These are phyloP conservation scores for Lachnellula willkommii DNA, from an alignment of 2,329 filamentous ascomycete species.

Conservation along the genomic window DNA sequence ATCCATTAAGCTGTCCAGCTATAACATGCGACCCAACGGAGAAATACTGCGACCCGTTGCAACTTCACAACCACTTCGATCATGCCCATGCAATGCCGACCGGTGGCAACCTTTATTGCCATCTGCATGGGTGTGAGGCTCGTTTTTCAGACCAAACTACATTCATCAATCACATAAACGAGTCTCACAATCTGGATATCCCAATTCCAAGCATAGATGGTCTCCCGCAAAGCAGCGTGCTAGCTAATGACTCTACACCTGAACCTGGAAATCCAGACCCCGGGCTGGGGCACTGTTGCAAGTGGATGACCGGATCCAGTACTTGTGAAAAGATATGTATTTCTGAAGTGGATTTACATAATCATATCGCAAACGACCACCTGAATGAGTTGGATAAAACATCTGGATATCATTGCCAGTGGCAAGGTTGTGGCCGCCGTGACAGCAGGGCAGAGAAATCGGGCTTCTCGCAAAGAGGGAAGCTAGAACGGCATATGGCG, in stretches of 20 bases:
- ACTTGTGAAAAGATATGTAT: conserved; percentile 17
- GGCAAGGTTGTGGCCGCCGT: conserved; percentile 49
- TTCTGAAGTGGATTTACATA: conserved; percentile 45
- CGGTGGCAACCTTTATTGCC: conserved; percentile 24
- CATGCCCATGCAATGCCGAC: conserved; percentile 25
- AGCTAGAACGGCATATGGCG: conserved; percentile 60
- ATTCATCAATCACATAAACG: conserved; percentile 24
- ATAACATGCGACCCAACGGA: conserved; percentile 20
- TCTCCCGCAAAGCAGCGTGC: not conserved
- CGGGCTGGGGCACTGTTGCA: conserved; percentile 19
- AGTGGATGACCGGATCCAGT: conserved; percentile 19
- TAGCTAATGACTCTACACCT: not conserved
- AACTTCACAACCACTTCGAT: conserved; percentile 29
- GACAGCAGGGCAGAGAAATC: conserved; percentile 31
- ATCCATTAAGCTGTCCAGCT: conserved; percentile 25
- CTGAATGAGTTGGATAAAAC: conserved; percentile 42
- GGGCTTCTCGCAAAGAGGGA: conserved; percentile 55
- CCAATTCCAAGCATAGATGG: conserved; percentile 8
- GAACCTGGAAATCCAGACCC: conserved; percentile 2
- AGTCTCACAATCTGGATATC: conserved; percentile 20
- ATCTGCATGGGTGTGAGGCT: conserved; percentile 22
- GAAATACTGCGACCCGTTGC: conserved; percentile 20
- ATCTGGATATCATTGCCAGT: conserved; percentile 49
- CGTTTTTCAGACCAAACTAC: conserved; percentile 21
- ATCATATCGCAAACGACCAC: conserved; percentile 49